These are phyloP conservation scores for Mycena crocata DNA, from an alignment of 768 basidiomycete genomes.

Conservation along the genomic window DNA sequence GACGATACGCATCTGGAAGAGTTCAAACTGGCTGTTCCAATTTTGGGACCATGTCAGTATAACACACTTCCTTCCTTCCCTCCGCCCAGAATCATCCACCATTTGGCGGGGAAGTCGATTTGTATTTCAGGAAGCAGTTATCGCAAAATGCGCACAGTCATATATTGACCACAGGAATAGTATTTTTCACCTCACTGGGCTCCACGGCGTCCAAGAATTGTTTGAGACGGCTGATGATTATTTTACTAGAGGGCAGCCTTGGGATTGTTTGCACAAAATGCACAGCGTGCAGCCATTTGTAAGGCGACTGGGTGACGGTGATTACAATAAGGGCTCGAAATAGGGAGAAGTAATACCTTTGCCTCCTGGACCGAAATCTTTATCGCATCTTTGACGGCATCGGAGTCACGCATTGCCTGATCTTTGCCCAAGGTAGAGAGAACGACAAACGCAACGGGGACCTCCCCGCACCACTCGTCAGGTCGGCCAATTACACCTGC, in stretches of 20 bases:
- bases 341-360: background rate
- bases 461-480: background rate
- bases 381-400: background rate
- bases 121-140: too few relatives aligned
- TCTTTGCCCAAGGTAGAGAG: background rate
- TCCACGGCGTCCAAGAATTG: background rate
- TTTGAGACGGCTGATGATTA: background rate
- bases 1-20: too few relatives aligned
- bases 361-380: background rate
- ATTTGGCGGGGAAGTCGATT: too few relatives aligned
- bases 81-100: too few relatives aligned
- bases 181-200: background rate
- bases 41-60: too few relatives aligned
- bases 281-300: conserved; percentile 4
- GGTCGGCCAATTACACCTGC: conserved; percentile 2
- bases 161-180: too few relatives aligned
- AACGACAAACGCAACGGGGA: background rate
- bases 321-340: background rate
- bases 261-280: conserved; percentile 1
- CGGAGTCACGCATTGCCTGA: background rate
- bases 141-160: too few relatives aligned
- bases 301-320: background rate
- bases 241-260: background rate
- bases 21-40: too few relatives aligned
- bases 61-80: too few relatives aligned